phyloP scores from a whole-genome alignment of 257 asterid genomes.

The Solanum peruvianum region DNA sequence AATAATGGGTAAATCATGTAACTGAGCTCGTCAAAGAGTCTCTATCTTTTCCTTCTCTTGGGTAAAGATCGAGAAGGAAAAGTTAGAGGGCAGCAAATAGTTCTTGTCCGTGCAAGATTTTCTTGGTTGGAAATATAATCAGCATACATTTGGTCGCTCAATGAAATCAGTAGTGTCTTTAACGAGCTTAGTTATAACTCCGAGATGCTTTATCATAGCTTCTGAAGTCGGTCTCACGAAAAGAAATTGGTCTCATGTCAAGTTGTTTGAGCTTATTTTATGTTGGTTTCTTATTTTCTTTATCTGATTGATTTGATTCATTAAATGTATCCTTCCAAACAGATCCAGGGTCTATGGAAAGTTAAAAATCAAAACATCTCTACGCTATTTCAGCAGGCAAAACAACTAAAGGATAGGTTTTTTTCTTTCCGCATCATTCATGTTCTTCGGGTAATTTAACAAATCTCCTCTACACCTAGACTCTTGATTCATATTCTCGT shows the following conservation, averaged over 20 bases:
- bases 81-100: neutral
- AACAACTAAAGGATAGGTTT: slow-evolving; percentile 63
- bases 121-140: neutral
- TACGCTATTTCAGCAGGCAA: slow-evolving; percentile 53
- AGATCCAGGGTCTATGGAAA: slow-evolving; percentile 86
- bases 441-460: slow-evolving; percentile 50
- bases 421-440: slow-evolving; percentile 56
- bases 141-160: neutral
- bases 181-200: neutral
- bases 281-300: neutral
- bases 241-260: neutral
- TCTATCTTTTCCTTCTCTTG: neutral
- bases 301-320: neutral
- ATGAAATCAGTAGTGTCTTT: neutral
- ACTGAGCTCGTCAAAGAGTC: neutral
- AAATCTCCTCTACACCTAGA: neutral
- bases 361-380: slow-evolving; percentile 75
- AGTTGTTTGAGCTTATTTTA: neutral
- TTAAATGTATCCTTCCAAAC: slow-evolving; percentile 1
- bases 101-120: neutral
- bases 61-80: neutral
- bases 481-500: neutral
- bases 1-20: neutral
- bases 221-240: neutral
- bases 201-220: neutral